Evolutionary conservation across 352 stramenopile genomes (phyloP), one percentile per base, ranked within the genome.

Genomic region (Plasmopara halstedii): DNA sequence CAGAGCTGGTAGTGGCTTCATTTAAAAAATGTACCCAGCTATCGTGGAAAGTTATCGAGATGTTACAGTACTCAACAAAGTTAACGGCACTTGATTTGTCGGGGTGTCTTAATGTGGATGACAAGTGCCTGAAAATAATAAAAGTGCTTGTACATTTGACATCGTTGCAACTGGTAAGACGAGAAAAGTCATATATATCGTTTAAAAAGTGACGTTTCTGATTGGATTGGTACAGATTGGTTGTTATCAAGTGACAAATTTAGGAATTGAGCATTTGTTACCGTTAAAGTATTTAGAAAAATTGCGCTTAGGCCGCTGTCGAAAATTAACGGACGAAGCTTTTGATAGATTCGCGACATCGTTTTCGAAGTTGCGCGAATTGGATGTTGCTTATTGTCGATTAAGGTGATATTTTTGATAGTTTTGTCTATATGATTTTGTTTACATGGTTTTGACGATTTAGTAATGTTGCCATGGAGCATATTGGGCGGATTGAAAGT

Each of bases 311-410:
- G 65, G 56, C 47, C 70, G 68, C 6, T 90, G 79, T 49, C 38
- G 45, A 19, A 67, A 71, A 42, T 34, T 90, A 6, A 83, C 67
- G 0, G 61, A 85, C 32, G 51, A 57, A 13, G 62, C 64, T 0
- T 82, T 89, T 42, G 47, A 64, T 33, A 27, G 31, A 7, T 67
- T 88, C 37, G 63, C 60, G 2, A 21, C 44, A 11, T 54, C 55
- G 14, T 83, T 78, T 36, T 53, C 63, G 1, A 42, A 51, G 5
- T 48, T 90, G 35, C 42, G 45, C 0, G 56, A 73, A 29, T 44
- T 90, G 17, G 76, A 88, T 22, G 54, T 85, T 47, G 61, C 69
- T 6, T 58, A 83, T 15, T 83, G 79, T 37, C 62, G 55, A 14
- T 38, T 83, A 22, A 65, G 62, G 72, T 83, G 58, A 25, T 49